Evolutionary conservation across 176 grass and related monocot species (phyloP), one percentile per base, ranked within the genome.

Genomic region (Oryza punctata): DNA sequence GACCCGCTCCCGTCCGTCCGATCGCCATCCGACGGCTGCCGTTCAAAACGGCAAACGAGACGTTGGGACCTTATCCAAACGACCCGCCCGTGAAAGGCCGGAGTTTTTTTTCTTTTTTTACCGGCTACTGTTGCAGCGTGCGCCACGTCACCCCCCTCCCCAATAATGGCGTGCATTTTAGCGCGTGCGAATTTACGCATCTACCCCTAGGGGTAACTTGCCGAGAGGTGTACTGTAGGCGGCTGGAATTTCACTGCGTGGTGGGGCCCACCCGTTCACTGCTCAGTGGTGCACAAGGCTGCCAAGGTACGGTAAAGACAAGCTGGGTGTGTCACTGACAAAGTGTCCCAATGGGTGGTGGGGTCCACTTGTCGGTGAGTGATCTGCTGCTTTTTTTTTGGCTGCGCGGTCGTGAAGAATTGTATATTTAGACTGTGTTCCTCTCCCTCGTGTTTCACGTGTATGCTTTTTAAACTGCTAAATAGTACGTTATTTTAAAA

Each of bases 1-100:
- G 71, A 54, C 50, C 18, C 49, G 1, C 15, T 33, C 28, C 15
- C 0, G 11, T n/a, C 72, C 91, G 10, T 84, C 19, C n/a, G 89
- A 92, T 95, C 40, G 0, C 0, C 12, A 92, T 90, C 87, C 52
- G 13, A 75, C 84, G 88, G 70, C 21, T 44, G 0, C 1, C 3
- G 10, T 88, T 92, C 70, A 76, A 87, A 94, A 67, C 60, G 35
- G 65, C 6, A 18, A 30, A 37, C 75, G n/a, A 63, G 79, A 89
- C 83, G 79, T 79, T 79, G 86, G n/a, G 33, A 28, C 44, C 57
- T 83, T 82, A 70, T 18, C 19, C 52, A 16, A n/a, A 1, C 46
- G 11, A 46, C 11, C 32, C 46, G 28, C 28, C 27, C 52, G 73
- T 78, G 11, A 73, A 67, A 63, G 46, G 38, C 26, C 83, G 59